Evolutionary conservation across 2,329 filamentous ascomycete species (phyloP), one percentile per base, ranked within the genome.

Genomic region (Pseudopyricularia cyperi): DNA sequence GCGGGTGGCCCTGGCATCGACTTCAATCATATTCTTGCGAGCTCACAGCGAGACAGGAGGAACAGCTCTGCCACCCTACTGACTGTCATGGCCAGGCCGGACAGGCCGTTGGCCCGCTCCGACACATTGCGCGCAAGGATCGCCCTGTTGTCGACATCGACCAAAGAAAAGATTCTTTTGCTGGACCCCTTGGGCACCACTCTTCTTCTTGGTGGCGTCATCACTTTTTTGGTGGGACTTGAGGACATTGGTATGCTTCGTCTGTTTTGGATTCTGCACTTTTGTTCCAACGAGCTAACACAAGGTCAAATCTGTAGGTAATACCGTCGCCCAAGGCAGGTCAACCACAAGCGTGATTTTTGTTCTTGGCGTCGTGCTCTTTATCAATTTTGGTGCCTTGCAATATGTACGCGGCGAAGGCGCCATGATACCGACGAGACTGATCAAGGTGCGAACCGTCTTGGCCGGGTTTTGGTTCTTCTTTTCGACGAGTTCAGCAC

Each of bases 161-260:
- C 69, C 74, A 55, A 75, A 71, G 72, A 70, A 67, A 52, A 70
- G 68, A 34, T 66, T 60, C 14, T 61, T 57, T 17, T 69, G 70
- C 52, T 72, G 69, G 69, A 58, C 55, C 50, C 62, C 54, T 42
- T 42, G 7, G 37, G 37, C 17, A 42, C 37, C 9, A 19, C 37
- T 4, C 17, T 42, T 5, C 37, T 42, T 22, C 17, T 42, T 52
- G 66, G 63, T 54, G 63, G 66, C 42, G 63, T 71, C 52, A 66
- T 72, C 44, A 60, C 62, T 34, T 47, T 68, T n/a, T 67, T 67
- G 26, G 60, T 52, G 42, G 60, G 37, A 12, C 37, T 42, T 22
- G n/a, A 42, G 14, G 37, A 42, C 17, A 42, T 42, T 42, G 37
- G 37, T 42, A 42, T 19, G 37, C 17, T 11, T n/a, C n/a, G n/a